phyloP scores from a whole-genome alignment of 345 rosid genomes.

The Corchorus capsularis region DNA sequence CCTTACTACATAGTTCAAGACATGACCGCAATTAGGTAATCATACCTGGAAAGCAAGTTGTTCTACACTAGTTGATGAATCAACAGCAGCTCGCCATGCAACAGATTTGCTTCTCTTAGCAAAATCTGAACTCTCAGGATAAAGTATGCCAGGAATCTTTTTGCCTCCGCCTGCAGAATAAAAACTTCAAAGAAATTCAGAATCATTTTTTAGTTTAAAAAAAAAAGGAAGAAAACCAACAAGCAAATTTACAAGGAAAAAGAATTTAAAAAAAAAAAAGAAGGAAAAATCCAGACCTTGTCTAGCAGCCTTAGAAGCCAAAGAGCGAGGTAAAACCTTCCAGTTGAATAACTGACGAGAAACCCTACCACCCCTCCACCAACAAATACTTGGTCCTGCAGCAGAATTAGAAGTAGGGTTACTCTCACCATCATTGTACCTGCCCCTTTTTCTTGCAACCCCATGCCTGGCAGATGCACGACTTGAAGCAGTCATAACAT shows the following conservation, averaged over 20 bases:
- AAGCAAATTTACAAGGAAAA: conserved; percentile 14
- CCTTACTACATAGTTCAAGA: background rate
- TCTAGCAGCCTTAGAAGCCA: conserved; percentile 85
- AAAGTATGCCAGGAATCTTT: conserved; percentile 71
- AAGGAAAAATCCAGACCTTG: conserved; percentile 62
- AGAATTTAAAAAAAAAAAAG: conserved; percentile 11
- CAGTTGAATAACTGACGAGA: conserved; percentile 80
- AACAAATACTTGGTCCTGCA: conserved; percentile 66
- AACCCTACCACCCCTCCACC: conserved; percentile 97
- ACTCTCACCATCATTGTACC: conserved; percentile 46
- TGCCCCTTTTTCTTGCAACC: conserved; percentile 61
- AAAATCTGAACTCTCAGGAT: conserved; percentile 85
- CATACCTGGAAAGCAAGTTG: conserved; percentile 89
- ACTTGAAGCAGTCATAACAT: conserved; percentile 55
- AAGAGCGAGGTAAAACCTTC: conserved; percentile 72
- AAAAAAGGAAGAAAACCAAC: conserved; percentile 14
- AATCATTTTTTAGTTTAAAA: conserved; percentile 33
- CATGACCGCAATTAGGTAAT: background rate
- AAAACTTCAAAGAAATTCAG: conserved; percentile 48
- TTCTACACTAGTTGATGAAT: conserved; percentile 71
- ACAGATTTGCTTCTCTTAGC: conserved; percentile 80
- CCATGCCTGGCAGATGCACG: conserved; percentile 66
- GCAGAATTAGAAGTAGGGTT: conserved; percentile 56
- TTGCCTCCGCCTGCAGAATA: conserved; percentile 73
- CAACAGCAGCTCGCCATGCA: conserved; percentile 94